phyloP scores from a whole-genome alignment of 306 rosid genomes.

The Urtica urens region DNA sequence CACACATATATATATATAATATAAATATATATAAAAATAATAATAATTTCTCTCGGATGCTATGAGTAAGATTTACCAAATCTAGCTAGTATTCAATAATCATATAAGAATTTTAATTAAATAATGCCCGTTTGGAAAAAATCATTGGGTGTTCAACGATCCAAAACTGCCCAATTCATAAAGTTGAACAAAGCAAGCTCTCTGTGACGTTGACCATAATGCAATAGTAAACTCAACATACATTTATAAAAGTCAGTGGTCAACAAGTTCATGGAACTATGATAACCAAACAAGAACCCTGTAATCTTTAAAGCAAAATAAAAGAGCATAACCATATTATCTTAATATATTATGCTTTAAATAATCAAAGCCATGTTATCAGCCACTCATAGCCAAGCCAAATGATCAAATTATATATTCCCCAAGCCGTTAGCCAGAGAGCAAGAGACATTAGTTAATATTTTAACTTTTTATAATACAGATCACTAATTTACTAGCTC shows the following conservation, averaged over 20 bases:
- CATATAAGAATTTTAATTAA: slow-evolving; percentile 1
- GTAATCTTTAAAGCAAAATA: too few species aligned
- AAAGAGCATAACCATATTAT: too few species aligned
- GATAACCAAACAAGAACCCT: slow-evolving; percentile 11
- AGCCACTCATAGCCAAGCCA: slow-evolving; percentile 12
- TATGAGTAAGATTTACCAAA: slow-evolving; percentile 3
- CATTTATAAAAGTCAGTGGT: slow-evolving; percentile 9
- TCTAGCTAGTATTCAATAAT: neutral
- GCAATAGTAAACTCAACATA: slow-evolving; percentile 11
- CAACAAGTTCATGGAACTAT: slow-evolving; percentile 12
- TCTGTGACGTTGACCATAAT: slow-evolving; percentile 13
- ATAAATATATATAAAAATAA: too few species aligned
- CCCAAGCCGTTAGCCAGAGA: slow-evolving; percentile 6
- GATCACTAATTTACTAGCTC: too few species aligned
- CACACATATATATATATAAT: too few species aligned
- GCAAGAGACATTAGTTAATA: too few species aligned
- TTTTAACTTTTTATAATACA: too few species aligned
- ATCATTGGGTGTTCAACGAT: slow-evolving; percentile 21
- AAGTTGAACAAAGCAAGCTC: slow-evolving; percentile 20
- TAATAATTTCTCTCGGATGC: slow-evolving; percentile 5
- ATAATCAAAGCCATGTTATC: slow-evolving; percentile 3
- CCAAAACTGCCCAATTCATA: neutral
- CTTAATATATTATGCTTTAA: too few species aligned
- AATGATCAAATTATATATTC: too few species aligned
- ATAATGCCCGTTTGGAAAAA: slow-evolving; percentile 13